Base-by-base conservation (phyloP, 768 basidiomycete genomes). In the Russula dissimulans region DNA sequence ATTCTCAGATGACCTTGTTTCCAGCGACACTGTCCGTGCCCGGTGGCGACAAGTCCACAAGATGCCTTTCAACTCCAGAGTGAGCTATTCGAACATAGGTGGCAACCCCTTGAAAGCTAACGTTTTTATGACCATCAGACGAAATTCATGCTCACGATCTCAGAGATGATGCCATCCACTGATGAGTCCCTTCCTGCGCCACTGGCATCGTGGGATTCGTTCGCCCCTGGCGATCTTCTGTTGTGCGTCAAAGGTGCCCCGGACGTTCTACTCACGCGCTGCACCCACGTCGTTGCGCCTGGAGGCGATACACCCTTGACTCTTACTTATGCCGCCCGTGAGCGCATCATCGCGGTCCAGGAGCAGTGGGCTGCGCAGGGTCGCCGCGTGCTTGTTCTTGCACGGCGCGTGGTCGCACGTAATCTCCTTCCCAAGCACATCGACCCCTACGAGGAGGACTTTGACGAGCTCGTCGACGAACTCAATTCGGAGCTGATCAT, bases 361-460 rank as follows among this genome's bases (percentile, higher is more conserved):
- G 80, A 80, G 57, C 67, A 69, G 18, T 81, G 78, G 76, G 80
- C 83, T 2, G 67, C 73, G 11, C 73, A 75, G 56, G 84, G 84
- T 2, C 81, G 81, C 65, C 76, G 84, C n/a, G 83, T 86, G n/a
- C 73, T 86, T 11, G 71, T 83, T 1, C 75, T 85, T 15, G 81
- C 82, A 31, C 75, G 79, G 48, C 75, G 76, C 14, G 60, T 77
- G 14, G 63, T 83, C 18, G 61, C 69, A 1, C 70, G 67, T 12
- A 68, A 69, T 15, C 67, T 67, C 10, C 43, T 78, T 0, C 68
- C 73, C 29, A 72, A 75, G 56, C 63, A 68, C 3, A 49, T 68
- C 3, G 67, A 60, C 14, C 59, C 64, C 44, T 65, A 74, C 48
- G 60, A 67, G 11, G 73, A 76, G 41, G 74, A 75, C 0, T 72